Base-by-base conservation (phyloP, 2,329 filamentous ascomycete species). In the Cryphonectria carpinicola region DNA sequence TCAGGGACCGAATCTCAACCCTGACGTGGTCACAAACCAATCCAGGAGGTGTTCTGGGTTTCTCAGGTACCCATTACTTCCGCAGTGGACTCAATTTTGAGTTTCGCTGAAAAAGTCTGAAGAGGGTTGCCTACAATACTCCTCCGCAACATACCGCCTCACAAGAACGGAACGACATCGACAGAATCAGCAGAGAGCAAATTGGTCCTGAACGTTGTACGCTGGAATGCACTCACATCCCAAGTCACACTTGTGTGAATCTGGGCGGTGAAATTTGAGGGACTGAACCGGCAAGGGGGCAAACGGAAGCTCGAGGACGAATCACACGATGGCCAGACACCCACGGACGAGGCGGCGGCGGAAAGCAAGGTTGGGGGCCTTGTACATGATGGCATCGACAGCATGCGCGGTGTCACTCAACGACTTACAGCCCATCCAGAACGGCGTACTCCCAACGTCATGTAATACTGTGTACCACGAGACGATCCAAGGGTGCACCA, bases 381-480 rank as follows among this genome's bases (percentile, higher is more conserved):
- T 74, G 8, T 49, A 75, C n/a, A 56, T 73, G 66, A 66, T 77
- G 70, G 74, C 75, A 35, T 75, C 77, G 41, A 74, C 75, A 32
- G 73, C 75, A 35, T 74, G 76, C 22, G 78, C 78, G n/a, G 65
- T 80, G 13, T 78, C 78, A 8, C 78, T 85, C 39, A 79, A 81
- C 62, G 79, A 80, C 73, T 82, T 85, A 69, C 78, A 84, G 68
- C 76, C 79, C 58, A 78, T 85, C 68, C 76, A 78, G n/a, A 76
- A 80, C 14, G 72, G 78, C n/a, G 75, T 78, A 5, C 76, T 82
- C 13, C 79, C 82, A 0, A 68, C 81, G 49, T 74, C 73, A 58
- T 86, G 84, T 73, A 76, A 80, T 19, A 74, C 80, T 52, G 82
- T 81, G 46, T 86, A 86, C 76, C 81, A 82, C 73, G 76, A 77